phyloP scores from a whole-genome alignment of 805 yeast genomes.

The Metschnikowia anglica region DNA sequence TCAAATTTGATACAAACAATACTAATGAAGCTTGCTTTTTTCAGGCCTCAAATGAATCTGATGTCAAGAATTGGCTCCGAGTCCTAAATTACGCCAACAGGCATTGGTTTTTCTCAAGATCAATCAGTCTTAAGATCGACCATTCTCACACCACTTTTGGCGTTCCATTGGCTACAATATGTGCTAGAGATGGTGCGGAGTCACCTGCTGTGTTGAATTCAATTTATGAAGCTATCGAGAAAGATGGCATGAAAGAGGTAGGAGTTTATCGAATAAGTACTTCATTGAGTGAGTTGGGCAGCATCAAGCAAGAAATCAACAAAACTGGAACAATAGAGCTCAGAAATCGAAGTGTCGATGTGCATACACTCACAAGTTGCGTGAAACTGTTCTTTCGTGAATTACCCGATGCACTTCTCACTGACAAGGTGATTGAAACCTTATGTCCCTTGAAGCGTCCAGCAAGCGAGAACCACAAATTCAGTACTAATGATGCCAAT shows the following conservation, averaged over 20 bases:
- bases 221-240: slow-evolving; percentile 73
- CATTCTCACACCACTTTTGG: slow-evolving; percentile 62
- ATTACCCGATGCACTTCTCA: slow-evolving; percentile 78
- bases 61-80: slow-evolving; percentile 73
- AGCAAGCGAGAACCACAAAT: slow-evolving; percentile 10
- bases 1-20: slow-evolving; percentile 47
- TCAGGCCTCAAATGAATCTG: slow-evolving; percentile 63
- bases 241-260: slow-evolving; percentile 84
- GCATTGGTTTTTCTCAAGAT: slow-evolving; percentile 55
- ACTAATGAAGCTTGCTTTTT: slow-evolving; percentile 56
- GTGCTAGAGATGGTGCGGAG: slow-evolving; percentile 62
- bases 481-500: slow-evolving; percentile 8
- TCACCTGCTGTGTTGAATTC: slow-evolving; percentile 67
- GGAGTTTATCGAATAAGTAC: slow-evolving; percentile 80
- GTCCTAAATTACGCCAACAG: slow-evolving; percentile 47
- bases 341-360: slow-evolving; percentile 59
- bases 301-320: slow-evolving; percentile 46
- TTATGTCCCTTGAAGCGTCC: slow-evolving; percentile 45
- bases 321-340: slow-evolving; percentile 47
- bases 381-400: slow-evolving; percentile 82
- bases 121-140: slow-evolving; percentile 27
- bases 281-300: slow-evolving; percentile 46
- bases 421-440: slow-evolving; percentile 60
- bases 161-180: slow-evolving; percentile 73
- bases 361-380: slow-evolving; percentile 85